phyloP scores from a whole-genome alignment of 108 stramenopile species.

The Skeletonema costatum region DNA sequence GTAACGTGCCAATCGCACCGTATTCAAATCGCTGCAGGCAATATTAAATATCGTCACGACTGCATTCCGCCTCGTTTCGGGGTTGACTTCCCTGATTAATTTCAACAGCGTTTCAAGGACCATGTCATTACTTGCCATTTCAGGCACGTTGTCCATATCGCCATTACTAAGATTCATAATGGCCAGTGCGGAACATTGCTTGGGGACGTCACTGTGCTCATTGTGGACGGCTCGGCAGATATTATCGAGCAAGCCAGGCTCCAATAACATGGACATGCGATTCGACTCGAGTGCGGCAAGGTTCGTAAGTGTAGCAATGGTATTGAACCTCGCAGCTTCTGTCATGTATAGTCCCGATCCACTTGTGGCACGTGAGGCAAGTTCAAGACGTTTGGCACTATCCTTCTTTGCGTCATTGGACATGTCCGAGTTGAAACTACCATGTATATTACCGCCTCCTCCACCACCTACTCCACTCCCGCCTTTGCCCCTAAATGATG shows the following conservation, averaged over 20 bases:
- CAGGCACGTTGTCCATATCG: slow-evolving; percentile 55
- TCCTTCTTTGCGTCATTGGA: not conserved
- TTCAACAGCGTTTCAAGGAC: slow-evolving; percentile 53
- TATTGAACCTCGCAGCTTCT: slow-evolving; percentile 56
- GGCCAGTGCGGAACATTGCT: slow-evolving; percentile 59
- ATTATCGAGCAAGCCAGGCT: slow-evolving; percentile 48
- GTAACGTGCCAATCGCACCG: slow-evolving; percentile 42
- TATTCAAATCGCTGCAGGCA: slow-evolving; percentile 60
- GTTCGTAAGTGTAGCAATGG: slow-evolving; percentile 59
- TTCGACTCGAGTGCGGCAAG: slow-evolving; percentile 56
- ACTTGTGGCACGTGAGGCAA: slow-evolving; percentile 34
- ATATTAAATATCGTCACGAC: slow-evolving; percentile 57
- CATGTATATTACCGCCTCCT: not conserved
- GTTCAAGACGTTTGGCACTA: slow-evolving; percentile 16
- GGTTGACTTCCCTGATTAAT: slow-evolving; percentile 50
- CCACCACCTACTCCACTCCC: not conserved
- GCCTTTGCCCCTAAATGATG: not conserved
- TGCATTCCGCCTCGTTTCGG: slow-evolving; percentile 56
- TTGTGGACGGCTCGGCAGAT: slow-evolving; percentile 53
- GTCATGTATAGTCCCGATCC: slow-evolving; percentile 59
- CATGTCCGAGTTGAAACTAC: not conserved
- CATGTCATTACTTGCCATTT: slow-evolving; percentile 56
- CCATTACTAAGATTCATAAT: slow-evolving; percentile 64
- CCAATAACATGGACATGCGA: slow-evolving; percentile 50
- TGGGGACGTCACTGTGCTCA: slow-evolving; percentile 53